Evolutionary conservation across 768 basidiomycete genomes (phyloP).

Genomic region (Cystobasidium onofrii): DNA sequence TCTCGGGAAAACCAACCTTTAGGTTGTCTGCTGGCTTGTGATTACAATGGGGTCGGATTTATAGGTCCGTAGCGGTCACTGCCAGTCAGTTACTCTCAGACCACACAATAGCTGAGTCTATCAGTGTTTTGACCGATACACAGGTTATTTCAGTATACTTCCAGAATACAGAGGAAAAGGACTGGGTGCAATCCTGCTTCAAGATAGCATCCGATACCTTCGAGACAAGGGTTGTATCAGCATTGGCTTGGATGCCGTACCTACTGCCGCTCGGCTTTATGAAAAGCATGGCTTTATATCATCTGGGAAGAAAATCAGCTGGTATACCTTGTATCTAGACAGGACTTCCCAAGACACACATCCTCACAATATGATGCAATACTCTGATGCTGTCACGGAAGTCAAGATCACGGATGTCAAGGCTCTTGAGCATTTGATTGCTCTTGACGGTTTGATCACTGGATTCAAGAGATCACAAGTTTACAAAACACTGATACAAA

Average conservation of each 20-base stretch:
- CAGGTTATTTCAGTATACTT: not conserved
- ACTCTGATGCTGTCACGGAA: not conserved
- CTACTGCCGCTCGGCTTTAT: not conserved
- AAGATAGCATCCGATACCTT: not conserved
- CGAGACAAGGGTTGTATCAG: not conserved
- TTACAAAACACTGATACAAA: not conserved
- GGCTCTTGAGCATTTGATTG: not conserved
- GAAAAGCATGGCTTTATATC: not conserved
- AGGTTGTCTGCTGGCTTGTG: not conserved
- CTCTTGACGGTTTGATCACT: not conserved
- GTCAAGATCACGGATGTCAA: not conserved
- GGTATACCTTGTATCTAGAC: not conserved
- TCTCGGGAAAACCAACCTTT: not conserved
- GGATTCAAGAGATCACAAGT: not conserved
- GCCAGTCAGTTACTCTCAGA: not conserved
- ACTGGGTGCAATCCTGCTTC: not conserved
- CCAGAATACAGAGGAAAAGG: not conserved
- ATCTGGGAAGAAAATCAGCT: not conserved
- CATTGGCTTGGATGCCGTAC: not conserved
- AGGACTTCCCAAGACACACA: not conserved
- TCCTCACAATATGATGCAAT: not conserved
- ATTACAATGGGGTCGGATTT: not conserved
- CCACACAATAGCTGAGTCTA: not conserved
- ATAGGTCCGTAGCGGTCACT: not conserved
- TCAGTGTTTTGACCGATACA: not conserved